Evolutionary conservation across 495 filamentous ascomycete genomes (phyloP).

Genomic region (Tuber magnatum): DNA sequence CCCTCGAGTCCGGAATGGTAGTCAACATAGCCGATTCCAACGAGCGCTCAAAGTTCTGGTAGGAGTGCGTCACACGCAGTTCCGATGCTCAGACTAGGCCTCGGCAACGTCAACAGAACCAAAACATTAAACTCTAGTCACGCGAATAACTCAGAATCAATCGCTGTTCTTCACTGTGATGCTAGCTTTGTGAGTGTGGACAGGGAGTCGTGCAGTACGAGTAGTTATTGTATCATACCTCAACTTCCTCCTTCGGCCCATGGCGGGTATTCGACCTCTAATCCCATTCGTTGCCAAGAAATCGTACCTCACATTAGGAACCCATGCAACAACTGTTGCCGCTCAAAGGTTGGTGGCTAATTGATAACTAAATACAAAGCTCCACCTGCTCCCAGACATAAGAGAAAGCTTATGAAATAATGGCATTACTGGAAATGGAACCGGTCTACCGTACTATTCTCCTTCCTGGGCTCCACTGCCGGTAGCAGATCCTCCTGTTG

Average conservation of each 20-base stretch:
- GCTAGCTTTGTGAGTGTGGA: background rate
- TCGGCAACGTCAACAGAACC: conserved; percentile 23
- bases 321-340: background rate
- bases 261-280: background rate
- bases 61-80: conserved; percentile 19
- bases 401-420: background rate
- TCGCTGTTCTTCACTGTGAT: background rate
- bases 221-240: background rate
- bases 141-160: conserved; percentile 18
- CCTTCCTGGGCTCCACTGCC: conserved; percentile 25
- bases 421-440: background rate
- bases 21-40: conserved; percentile 18
- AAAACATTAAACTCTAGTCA: conserved; percentile 13
- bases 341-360: background rate
- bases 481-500: conserved; percentile 20
- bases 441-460: conserved; percentile 20
- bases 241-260: background rate
- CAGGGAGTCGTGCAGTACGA: conserved; percentile 1
- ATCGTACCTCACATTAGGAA: background rate
- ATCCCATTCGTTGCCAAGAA: background rate
- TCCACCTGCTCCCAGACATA: background rate
- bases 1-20: conserved; percentile 3
- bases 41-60: conserved; percentile 11
- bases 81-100: conserved; percentile 19
- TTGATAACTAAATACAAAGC: background rate